These are phyloP conservation scores for Glycyrrhiza uralensis DNA, from an alignment of 306 rosid genomes.

Conservation along the genomic window DNA sequence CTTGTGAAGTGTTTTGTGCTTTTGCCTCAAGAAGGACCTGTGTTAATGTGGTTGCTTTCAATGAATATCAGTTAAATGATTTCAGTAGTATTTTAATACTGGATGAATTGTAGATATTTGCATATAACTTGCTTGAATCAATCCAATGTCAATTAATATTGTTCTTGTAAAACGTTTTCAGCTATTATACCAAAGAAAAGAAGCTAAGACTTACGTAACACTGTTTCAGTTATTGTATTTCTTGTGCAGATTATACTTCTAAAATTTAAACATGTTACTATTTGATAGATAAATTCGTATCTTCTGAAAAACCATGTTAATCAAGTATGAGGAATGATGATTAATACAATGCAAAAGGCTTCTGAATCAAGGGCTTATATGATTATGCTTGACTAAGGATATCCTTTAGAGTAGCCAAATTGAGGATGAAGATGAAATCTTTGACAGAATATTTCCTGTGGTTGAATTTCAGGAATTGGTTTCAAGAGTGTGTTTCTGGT, in stretches of 20 bases:
- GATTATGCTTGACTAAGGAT: not conserved
- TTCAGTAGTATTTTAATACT: not conserved
- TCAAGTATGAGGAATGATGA: not conserved
- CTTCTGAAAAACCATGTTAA: not conserved
- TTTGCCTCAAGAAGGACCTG: not conserved
- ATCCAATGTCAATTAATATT: not conserved
- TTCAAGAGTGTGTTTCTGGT: slow-evolving; percentile 84
- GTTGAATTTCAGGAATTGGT: slow-evolving; percentile 66
- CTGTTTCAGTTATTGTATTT: not conserved
- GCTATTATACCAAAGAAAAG: not conserved
- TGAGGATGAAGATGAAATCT: not conserved
- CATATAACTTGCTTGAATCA: not conserved
- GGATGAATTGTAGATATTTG: not conserved
- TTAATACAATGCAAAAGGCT: not conserved
- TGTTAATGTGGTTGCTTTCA: not conserved
- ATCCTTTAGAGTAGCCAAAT: not conserved
- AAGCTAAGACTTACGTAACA: not conserved
- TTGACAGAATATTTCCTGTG: slow-evolving; percentile 9
- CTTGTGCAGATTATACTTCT: not conserved
- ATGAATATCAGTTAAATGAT: not conserved
- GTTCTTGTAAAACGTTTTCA: not conserved
- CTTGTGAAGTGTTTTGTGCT: not conserved
- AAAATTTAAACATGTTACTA: not conserved
- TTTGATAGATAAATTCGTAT: not conserved
- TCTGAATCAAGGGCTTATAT: not conserved